Evolutionary conservation across 768 basidiomycete genomes (phyloP), one percentile per base, ranked within the genome.

Genomic region (Hemileccinum impolitum): DNA sequence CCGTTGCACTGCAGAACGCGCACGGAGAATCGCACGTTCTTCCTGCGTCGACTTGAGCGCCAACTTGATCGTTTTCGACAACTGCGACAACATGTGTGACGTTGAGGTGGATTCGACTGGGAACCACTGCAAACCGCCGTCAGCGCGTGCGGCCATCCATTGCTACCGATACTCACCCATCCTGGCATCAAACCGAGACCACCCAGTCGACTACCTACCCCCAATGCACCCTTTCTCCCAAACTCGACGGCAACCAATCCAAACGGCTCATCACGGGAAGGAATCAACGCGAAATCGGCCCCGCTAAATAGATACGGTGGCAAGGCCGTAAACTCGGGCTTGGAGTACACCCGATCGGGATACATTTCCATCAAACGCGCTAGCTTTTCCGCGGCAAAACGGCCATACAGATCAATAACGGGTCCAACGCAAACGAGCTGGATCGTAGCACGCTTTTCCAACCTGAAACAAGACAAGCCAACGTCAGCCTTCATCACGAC

Each of bases 151-250:
- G 15, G 6, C 17, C 8, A 18, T 30, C 15, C 3, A 21, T 5
- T 2, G 10, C 4, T 21, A 23, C 0, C 23, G 4, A 31, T 1
- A 77, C 86, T 61, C 64, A 93, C 91, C 94, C 94, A 95, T 72
- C 93, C 94, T 64, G 94, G 94, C 94, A 96, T 96, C 51, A 96
- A 74, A 69, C 94, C 94, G 38, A 96, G 78, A 75, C 94, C 94
- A 63, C 94, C 94, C 18, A 95, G 78, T 59, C 94, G 88, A 74
- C 87, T 84, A 56, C 94, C 94, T 56, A 96, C 94, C 72, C 94
- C 94, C 45, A 96, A 81, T 47, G 94, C 94, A 76, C 94, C 94
- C 69, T 95, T 96, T 57, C 94, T 76, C 67, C 94, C 94, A 70
- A 96, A 96, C 66, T 95, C 94, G 56, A 96, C 94, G 44, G 94